Evolutionary conservation across 2,329 filamentous ascomycete species (phyloP).

Genomic region (Aspergillus pseudoviridinutans): DNA sequence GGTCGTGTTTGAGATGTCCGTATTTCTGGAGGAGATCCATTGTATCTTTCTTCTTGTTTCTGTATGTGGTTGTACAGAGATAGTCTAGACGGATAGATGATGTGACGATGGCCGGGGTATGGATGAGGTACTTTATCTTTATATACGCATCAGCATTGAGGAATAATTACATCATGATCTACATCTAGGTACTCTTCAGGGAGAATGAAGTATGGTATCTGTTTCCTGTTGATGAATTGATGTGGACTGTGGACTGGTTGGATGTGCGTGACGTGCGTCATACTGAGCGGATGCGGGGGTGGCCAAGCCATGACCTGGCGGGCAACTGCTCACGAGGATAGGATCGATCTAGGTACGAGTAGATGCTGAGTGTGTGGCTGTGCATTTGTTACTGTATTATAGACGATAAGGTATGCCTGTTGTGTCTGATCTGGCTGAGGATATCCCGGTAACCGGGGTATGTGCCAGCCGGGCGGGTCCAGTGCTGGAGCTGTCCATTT

Average conservation of each 20-base stretch:
- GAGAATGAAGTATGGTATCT: too few relatives aligned
- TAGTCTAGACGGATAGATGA: neutral
- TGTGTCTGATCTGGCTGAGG: too few relatives aligned
- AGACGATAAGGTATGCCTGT: too few relatives aligned
- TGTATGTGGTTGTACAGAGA: neutral
- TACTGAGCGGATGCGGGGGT: neutral
- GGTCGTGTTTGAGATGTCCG: conserved; percentile 11
- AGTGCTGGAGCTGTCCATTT: too few relatives aligned
- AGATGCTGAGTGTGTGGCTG: neutral
- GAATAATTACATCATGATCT: neutral
- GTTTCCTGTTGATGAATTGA: too few relatives aligned
- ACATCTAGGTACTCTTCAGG: neutral
- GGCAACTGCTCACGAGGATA: too few relatives aligned
- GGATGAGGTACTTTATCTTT: neutral
- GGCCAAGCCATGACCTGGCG: neutral
- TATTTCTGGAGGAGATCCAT: conserved; percentile 14
- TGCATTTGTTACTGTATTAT: neutral
- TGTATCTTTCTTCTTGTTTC: neutral
- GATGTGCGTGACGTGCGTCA: neutral
- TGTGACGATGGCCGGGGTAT: neutral
- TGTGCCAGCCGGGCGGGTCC: too few relatives aligned
- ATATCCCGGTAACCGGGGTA: too few relatives aligned
- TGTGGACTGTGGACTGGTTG: neutral
- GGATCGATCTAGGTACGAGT: too few relatives aligned
- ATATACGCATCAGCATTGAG: neutral